Evolutionary conservation across 2,329 filamentous ascomycete species (phyloP).

Genomic region (Pestalotiopsis sp.): DNA sequence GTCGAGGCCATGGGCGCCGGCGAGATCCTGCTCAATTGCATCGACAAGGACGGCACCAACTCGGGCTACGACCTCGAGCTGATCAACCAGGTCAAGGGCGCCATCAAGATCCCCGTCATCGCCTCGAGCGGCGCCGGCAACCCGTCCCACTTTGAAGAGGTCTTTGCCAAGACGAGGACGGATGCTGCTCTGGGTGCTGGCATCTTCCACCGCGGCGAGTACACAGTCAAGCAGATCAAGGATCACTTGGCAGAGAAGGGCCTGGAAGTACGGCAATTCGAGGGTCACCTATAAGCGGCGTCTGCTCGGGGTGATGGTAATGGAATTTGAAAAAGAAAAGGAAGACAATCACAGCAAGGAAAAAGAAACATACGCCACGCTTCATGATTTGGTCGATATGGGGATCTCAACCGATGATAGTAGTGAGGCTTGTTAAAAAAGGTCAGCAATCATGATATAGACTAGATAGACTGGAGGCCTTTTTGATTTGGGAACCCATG

Average conservation of each 20-base stretch:
- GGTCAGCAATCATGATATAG: not conserved
- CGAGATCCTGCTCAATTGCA: constrained; percentile 95
- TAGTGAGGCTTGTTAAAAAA: not conserved
- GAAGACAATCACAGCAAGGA: constrained; percentile 14
- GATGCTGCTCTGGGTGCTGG: constrained; percentile 94
- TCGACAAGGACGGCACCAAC: constrained; percentile 95
- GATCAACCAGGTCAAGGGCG: constrained; percentile 83
- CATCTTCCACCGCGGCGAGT: constrained; percentile 97
- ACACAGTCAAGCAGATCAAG: constrained; percentile 93
- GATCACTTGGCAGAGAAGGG: constrained; percentile 73
- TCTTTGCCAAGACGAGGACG: constrained; percentile 82
- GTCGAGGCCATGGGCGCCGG: constrained; percentile 96
- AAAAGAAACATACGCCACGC: constrained; percentile 11
- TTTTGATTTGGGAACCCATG: constrained; percentile 12
- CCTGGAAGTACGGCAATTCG: constrained; percentile 78
- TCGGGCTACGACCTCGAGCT: constrained; percentile 93
- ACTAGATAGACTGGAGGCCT: not conserved
- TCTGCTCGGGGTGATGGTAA: not conserved
- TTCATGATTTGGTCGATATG: not conserved
- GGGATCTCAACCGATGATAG: not conserved
- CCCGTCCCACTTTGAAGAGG: constrained; percentile 86
- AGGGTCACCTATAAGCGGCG: constrained; percentile 50
- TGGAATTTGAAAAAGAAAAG: not conserved
- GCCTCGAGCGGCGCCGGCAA: constrained; percentile 90
- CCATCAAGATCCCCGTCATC: constrained; percentile 90